Evolutionary conservation across 2,329 filamentous ascomycete species (phyloP).

Genomic region (Ceratocystis cacaofunesta): DNA sequence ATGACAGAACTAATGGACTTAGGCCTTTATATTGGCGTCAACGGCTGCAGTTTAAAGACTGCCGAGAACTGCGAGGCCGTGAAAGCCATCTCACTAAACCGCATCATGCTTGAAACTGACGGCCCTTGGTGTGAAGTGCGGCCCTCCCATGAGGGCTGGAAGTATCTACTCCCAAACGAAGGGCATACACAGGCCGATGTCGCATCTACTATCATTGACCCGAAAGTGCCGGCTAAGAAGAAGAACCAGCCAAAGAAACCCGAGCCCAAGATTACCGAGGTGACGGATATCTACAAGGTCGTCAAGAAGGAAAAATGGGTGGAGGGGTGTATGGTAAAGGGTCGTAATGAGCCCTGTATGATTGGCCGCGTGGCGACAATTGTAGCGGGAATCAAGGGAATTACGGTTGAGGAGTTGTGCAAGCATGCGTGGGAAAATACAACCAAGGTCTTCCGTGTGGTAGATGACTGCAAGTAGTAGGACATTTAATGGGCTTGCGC

Average conservation of each 20-base stretch:
- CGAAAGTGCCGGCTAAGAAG: constrained; percentile 18
- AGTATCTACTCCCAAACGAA: constrained; percentile 36
- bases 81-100: constrained; percentile 58
- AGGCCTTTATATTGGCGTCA: constrained; percentile 84
- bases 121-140: constrained; percentile 96
- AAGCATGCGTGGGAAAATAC: constrained; percentile 80
- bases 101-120: constrained; percentile 89
- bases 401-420: constrained; percentile 66
- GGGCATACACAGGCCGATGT: constrained; percentile 5
- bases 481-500: not conserved
- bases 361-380: constrained; percentile 81
- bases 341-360: constrained; percentile 79
- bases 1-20: constrained; percentile 66
- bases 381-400: constrained; percentile 70
- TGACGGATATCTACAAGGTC: constrained; percentile 58
- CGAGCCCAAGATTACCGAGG: constrained; percentile 48
- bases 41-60: constrained; percentile 93
- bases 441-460: constrained; percentile 61
- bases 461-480: constrained; percentile 25
- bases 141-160: constrained; percentile 71
- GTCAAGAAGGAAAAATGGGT: constrained; percentile 96
- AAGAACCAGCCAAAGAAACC: constrained; percentile 28
- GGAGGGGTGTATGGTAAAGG: constrained; percentile 79
- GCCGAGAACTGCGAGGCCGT: constrained; percentile 80
- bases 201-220: constrained; percentile 2